Evolutionary conservation across 352 stramenopile species (phyloP), one percentile per base, ranked within the genome.

Genomic region (Pythium plurisporium): DNA sequence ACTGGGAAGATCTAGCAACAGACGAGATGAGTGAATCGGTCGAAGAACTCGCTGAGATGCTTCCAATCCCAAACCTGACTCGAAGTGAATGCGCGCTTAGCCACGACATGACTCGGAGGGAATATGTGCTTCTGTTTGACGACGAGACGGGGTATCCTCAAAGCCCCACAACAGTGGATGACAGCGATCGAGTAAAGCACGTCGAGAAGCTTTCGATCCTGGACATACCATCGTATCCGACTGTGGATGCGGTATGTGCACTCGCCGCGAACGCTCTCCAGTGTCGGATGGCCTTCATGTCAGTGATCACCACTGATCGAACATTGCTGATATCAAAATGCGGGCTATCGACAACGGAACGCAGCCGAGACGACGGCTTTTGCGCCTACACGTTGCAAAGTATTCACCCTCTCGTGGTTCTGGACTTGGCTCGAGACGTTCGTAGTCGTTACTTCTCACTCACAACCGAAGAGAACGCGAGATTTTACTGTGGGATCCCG

Each of bases 401-500:
- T 29, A 33, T 63, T 3, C n/a, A 63, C 22, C 55, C 55, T 1
- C 41, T 63, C 14, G 46, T 63, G 19, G 45, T 51, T 1, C 46
- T 63, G 8, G 55, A 63, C 38, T 25, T 63, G 36, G 46, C 45
- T 10, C 55, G 55, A 10, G 55, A 63, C 55, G 45, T 63, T 29
- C 55, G 55, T 9, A 56, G 55, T 23, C 45, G 55, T 10, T 26
- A 40, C 27, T 63, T 63, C 30, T 51, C 45, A 29, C 34, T 63
- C 19, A 50, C 45, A 17, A 50, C 27, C 19, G 20, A 53, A 33
- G 41, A 55, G n/a, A 17, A 52, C 6, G 55, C 25, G 2, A 26
- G 55, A 5, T 63, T 63, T 25, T 63, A 63, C 55, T 63, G 55
- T 27, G 55, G 55, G 19, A 29, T 51, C 19, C 55, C 55, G 22